These are phyloP conservation scores for Nicotiana noctiflora DNA, from an alignment of 257 asterid species.

Conservation along the genomic window DNA sequence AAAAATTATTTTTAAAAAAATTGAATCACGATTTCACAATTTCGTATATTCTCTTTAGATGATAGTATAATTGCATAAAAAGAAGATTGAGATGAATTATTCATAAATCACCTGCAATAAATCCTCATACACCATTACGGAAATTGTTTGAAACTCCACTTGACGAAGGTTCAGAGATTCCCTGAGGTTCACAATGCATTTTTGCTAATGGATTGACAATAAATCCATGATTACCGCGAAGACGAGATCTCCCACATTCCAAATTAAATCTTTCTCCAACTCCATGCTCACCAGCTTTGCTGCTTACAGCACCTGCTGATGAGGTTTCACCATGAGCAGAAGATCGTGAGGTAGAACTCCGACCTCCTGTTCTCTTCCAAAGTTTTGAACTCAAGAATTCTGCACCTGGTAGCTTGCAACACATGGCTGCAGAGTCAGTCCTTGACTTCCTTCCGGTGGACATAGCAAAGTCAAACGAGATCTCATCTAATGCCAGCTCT, in stretches of 20 bases:
- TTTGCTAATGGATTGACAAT: conserved; percentile 70
- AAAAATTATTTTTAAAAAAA: too few species aligned
- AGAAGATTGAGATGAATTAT: too few species aligned
- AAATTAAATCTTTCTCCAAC: conserved; percentile 24
- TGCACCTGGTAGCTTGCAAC: conserved; percentile 77
- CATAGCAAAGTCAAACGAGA: conserved; percentile 74
- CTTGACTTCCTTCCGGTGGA: conserved; percentile 60
- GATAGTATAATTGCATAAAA: too few species aligned
- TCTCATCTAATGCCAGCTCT: conserved; percentile 81
- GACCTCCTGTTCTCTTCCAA: conserved; percentile 54
- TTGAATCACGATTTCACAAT: too few species aligned
- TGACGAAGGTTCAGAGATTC: conserved; percentile 37
- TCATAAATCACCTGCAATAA: background rate
- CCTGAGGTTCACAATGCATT: conserved; percentile 31
- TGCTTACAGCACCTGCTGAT: conserved; percentile 15
- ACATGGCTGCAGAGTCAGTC: conserved; percentile 25
- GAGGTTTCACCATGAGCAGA: conserved; percentile 34
- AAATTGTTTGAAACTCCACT: conserved; percentile 30
- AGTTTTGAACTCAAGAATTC: conserved; percentile 72
- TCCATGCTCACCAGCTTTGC: conserved; percentile 15
- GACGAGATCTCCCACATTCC: conserved; percentile 29
- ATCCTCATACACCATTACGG: conserved; percentile 22
- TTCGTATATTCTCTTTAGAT: too few species aligned
- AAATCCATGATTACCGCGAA: conserved; percentile 45
- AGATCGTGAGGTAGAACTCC: conserved; percentile 27